Conservation (phyloP, 257 asterid genomes). For the Solanum phureja region DNA sequence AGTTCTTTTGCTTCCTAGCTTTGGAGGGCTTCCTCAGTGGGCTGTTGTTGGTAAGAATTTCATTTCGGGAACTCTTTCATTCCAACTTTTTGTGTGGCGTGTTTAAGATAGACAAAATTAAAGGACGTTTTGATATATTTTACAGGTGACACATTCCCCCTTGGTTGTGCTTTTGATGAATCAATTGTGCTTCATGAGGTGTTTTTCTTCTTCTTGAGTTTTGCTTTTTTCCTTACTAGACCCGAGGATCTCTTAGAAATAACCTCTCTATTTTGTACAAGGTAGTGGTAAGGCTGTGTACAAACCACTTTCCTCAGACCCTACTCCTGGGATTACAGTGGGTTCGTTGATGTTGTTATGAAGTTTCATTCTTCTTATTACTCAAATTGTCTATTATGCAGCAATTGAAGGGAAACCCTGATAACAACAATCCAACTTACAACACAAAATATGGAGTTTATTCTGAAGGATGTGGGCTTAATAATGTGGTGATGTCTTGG, state of each 20-base stretch:
- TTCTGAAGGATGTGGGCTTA: slow-evolving; percentile 32
- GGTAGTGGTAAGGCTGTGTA: background rate
- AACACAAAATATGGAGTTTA: slow-evolving; percentile 33
- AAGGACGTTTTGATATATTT: background rate
- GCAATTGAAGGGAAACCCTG: slow-evolving; percentile 25
- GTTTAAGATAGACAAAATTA: background rate
- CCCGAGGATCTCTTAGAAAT: background rate
- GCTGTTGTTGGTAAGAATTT: slow-evolving; percentile 28
- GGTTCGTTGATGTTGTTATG: background rate
- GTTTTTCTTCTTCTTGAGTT: background rate
- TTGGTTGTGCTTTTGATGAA: slow-evolving; percentile 45
- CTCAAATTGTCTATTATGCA: background rate
- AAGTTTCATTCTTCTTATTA: background rate
- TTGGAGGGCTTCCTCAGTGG: slow-evolving; percentile 41
- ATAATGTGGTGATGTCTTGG: slow-evolving; percentile 39
- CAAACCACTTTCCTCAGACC: background rate
- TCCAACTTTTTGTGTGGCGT: background rate
- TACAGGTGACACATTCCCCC: slow-evolving; percentile 40
- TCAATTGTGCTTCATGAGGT: slow-evolving; percentile 34
- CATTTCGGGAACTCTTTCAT: background rate
- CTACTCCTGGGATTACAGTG: background rate
- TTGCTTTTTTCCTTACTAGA: background rate
- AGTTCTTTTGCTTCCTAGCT: slow-evolving; percentile 28
- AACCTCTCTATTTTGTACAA: background rate
- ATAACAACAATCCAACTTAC: slow-evolving; percentile 12